Evolutionary conservation across 169 alveolate genomes (phyloP), one percentile per base, ranked within the genome.

Genomic region (Plasmodium blacklocki): DNA sequence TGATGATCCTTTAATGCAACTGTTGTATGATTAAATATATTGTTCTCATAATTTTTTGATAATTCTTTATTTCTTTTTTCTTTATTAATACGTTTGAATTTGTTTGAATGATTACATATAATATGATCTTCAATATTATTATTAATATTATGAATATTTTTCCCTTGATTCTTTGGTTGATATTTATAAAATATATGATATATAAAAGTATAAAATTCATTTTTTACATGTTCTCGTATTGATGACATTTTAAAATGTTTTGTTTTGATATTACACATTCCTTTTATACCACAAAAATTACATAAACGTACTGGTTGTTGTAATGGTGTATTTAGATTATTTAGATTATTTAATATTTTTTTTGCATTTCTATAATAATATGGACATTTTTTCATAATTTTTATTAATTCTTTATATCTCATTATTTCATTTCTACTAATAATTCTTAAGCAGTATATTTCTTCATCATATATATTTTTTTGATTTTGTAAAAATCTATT

Each of bases 351-450:
- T 0, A 62, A 70, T 18, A 85, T 71, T 5, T 72, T 60, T 66
- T 71, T 71, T 6, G 92, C 92, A 63, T 71, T 71, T 73, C 60
- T 86, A 21, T 86, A 54, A 71, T 86, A 86, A 72, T 71, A 86
- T 14, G 92, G 92, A 15, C 78, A 18, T n/a, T 59, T 64, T 49
- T 62, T 72, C 39, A 74, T 50, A 72, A 86, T 86, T 8, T 54
- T 73, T 26, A 71, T 21, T 58, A 86, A 66, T 23, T 86, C 88
- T 72, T 86, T 86, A 74, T 86, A 86, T 60, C 92, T 70, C 92
- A 86, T 86, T 29, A 86, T 23, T 67, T 86, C 92, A 49, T 49
- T 29, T 60, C 92, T 71, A 21, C 72, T 45, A 15, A 86, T 86
- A 23, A 86, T 47, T 70, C 75, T 32, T 29, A 72, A 39, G 70